Conservation (phyloP, 164 flowering plant species). For the Berberis vulgaris region DNA sequence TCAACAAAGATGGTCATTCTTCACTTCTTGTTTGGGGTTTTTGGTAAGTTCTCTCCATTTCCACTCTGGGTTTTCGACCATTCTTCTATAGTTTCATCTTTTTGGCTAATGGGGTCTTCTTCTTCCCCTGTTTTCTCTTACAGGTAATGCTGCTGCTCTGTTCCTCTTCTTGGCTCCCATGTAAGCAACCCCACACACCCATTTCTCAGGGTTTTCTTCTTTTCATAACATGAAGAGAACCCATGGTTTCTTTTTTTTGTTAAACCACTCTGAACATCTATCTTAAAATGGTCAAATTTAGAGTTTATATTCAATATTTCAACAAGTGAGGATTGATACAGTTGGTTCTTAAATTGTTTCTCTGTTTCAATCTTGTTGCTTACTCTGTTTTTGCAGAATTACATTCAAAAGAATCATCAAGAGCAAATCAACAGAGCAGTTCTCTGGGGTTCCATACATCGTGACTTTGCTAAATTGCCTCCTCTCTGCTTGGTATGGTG, state of each 20-base stretch:
- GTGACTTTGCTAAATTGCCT: slow-evolving; percentile 86
- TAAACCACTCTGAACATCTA: background rate
- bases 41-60: background rate
- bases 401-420: slow-evolving; percentile 69
- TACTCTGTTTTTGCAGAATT: slow-evolving; percentile 29
- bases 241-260: background rate
- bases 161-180: slow-evolving; percentile 28
- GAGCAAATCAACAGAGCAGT: slow-evolving; percentile 71
- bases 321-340: background rate
- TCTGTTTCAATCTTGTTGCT: background rate
- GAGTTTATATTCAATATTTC: background rate
- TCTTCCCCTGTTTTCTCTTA: background rate
- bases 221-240: background rate
- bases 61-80: background rate
- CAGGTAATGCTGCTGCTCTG: slow-evolving; percentile 30
- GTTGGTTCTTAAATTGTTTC: background rate
- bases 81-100: background rate
- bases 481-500: slow-evolving; percentile 71
- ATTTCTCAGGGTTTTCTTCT: background rate
- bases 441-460: slow-evolving; percentile 85
- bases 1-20: background rate
- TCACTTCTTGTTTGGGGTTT: slow-evolving; percentile 1
- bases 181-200: slow-evolving; percentile 9
- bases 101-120: background rate
- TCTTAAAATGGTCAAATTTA: background rate